Conservation (phyloP, 139 green algal genomes). For the Chlorella sorokiniana region DNA sequence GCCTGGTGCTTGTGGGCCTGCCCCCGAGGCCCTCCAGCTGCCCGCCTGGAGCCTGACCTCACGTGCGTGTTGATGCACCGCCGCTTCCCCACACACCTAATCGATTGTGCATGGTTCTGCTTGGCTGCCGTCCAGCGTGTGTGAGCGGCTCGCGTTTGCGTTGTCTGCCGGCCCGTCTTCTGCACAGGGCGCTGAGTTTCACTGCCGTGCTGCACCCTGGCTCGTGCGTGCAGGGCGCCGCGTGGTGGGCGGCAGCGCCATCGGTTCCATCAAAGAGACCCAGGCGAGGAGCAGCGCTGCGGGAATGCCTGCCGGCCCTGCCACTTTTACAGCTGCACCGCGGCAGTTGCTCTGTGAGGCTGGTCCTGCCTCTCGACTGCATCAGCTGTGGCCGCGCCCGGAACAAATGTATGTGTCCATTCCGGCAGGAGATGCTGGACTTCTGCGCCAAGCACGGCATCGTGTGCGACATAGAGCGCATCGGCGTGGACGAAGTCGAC, state of each 20-base stretch:
- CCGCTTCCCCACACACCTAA: no score
- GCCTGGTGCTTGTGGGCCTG: constrained; percentile 56
- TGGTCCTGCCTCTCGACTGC: background rate
- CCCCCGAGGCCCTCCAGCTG: constrained; percentile 47
- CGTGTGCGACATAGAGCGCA: constrained; percentile 43
- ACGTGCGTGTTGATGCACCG: no score
- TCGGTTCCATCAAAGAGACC: constrained; percentile 77
- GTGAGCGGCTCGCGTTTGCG: no score
- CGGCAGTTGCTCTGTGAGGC: background rate
- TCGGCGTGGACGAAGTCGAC: constrained; percentile 58
- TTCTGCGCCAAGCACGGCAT: constrained; percentile 78
- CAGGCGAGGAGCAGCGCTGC: constrained; percentile 49
- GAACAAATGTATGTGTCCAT: no score
- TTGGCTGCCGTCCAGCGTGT: no score
- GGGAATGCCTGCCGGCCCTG: background rate
- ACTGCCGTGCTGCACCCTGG: no score
- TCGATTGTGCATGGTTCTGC: no score
- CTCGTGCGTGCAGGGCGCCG: background rate
- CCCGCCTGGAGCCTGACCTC: no score
- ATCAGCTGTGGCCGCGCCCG: no score
- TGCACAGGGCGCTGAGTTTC: background rate
- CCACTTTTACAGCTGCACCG: background rate
- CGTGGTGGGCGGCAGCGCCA: no score
- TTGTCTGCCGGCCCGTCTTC: no score
- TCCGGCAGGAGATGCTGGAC: constrained; percentile 40